Evolutionary conservation across 257 asterid genomes (phyloP).

Genomic region (Solanum tacnaense): DNA sequence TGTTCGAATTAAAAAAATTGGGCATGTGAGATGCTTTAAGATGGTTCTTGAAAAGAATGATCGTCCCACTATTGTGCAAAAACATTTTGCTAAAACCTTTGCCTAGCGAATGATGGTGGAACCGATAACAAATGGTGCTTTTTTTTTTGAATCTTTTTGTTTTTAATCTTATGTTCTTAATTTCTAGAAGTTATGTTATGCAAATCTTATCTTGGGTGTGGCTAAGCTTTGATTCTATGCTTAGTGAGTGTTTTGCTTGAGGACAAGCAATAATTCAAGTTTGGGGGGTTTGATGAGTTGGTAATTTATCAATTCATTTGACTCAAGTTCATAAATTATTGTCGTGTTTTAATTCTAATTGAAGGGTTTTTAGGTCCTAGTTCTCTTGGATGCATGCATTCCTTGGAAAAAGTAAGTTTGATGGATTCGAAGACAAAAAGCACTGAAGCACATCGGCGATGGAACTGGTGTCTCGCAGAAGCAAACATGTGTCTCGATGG

Average conservation of each 20-base stretch:
- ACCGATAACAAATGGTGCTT: background rate
- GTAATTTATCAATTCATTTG: background rate
- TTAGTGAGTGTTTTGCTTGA: background rate
- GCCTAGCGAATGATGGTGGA: background rate
- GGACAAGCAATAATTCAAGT: background rate
- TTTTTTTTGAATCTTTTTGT: too few relatives aligned
- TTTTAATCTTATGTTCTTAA: background rate
- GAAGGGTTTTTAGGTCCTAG: background rate
- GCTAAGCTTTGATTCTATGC: background rate
- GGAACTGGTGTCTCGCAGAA: background rate
- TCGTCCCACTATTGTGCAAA: background rate
- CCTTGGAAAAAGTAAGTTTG: background rate
- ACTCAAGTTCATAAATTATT: too few relatives aligned
- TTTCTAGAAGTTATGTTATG: background rate
- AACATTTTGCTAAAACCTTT: background rate
- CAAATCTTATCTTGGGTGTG: background rate
- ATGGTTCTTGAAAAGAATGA: background rate
- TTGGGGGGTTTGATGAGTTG: background rate
- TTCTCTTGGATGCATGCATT: background rate
- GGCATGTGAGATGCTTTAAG: background rate
- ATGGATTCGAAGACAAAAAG: background rate
- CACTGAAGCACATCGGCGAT: background rate
- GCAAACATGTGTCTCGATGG: background rate
- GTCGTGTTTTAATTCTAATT: background rate
- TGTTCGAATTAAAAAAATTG: too few relatives aligned